phyloP scores from a whole-genome alignment of 1,139 yeast genomes.

The Casaregolazyma suthepensis region DNA sequence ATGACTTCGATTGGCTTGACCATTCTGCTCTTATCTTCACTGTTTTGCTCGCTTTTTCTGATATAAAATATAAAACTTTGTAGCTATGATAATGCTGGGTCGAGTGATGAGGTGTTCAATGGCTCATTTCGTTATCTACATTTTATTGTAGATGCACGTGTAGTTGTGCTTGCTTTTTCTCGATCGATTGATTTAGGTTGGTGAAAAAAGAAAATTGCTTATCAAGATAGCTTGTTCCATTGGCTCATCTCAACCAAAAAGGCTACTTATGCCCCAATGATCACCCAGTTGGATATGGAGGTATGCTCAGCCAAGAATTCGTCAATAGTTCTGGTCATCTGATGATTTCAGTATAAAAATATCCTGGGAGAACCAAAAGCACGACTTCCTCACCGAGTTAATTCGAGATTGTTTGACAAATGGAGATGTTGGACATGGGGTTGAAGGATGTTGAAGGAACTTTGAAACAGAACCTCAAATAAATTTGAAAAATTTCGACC shows the following conservation, averaged over 20 bases:
- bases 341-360: neutral
- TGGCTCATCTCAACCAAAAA: neutral
- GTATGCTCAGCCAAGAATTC: neutral
- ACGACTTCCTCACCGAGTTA: neutral
- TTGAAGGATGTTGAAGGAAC: neutral
- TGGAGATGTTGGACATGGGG: neutral
- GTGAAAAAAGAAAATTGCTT: neutral
- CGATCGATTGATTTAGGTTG: neutral
- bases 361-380: neutral
- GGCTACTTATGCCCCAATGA: neutral
- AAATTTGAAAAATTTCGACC: neutral
- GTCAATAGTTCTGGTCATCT: neutral
- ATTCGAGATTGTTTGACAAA: neutral
- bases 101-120: neutral
- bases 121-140: neutral
- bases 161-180: neutral
- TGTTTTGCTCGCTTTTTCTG: neutral
- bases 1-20: neutral
- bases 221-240: neutral
- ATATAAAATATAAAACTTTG: neutral
- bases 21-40: neutral
- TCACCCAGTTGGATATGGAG: neutral
- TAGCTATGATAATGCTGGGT: neutral
- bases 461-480: neutral
- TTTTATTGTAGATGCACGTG: neutral